Conservation (phyloP, 169 alveolate species). For the Ichthyophthirius multifiliis region DNA sequence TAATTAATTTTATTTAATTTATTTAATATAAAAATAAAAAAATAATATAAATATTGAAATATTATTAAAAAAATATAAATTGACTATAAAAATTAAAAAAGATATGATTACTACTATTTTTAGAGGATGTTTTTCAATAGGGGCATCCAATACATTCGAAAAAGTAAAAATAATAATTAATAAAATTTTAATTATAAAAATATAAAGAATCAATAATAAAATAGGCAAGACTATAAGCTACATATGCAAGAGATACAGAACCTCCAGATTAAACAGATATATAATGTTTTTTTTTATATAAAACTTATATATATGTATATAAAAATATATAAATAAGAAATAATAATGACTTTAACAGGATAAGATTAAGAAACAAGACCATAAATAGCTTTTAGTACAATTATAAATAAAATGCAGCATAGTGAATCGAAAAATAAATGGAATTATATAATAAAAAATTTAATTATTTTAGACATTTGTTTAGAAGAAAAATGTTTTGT, state of each 20-base stretch:
- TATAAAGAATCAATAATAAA: neutral
- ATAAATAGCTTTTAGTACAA: neutral
- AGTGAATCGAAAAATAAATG: neutral
- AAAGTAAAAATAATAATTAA: neutral
- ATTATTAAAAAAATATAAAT: no score
- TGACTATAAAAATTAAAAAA: no score
- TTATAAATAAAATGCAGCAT: neutral
- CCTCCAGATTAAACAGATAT: neutral
- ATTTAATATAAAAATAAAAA: no score
- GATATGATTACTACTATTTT: neutral
- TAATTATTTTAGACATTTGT: neutral
- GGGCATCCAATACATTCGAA: neutral
- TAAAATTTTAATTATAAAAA: neutral
- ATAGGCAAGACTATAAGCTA: conserved; percentile 1
- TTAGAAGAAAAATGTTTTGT: conserved; percentile 3
- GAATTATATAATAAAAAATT: neutral
- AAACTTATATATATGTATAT: neutral
- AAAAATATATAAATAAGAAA: neutral
- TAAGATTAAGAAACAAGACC: neutral
- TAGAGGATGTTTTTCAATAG: neutral
- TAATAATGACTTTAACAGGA: neutral
- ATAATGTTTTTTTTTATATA: neutral
- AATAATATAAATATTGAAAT: no score
- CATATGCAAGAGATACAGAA: neutral
- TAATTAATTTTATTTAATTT: no score